Percentiles rank a stretch among this genome's conserved stretches.
Conservation (phyloP, 495 filamentous ascomycete species). For the Cenococcum geophilum region DNA sequence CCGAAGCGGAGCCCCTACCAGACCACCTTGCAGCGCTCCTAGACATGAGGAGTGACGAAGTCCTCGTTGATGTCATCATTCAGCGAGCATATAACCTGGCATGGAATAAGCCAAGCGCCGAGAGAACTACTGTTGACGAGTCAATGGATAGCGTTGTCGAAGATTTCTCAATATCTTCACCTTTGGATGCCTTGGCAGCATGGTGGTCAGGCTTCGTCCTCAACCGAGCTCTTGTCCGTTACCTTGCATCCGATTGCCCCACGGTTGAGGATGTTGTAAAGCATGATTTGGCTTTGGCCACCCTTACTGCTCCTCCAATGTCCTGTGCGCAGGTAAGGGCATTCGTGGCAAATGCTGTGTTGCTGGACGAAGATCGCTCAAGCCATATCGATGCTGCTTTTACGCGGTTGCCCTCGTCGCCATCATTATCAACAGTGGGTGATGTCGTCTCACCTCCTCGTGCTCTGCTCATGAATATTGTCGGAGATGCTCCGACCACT, state of each 20-base stretch:
- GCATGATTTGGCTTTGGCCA: constrained; percentile 59
- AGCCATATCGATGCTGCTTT: constrained; percentile 51
- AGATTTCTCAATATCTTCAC: constrained; percentile 77
- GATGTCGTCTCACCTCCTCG: constrained; percentile 3
- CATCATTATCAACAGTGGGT: constrained; percentile 33
- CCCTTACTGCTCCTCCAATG: constrained; percentile 68
- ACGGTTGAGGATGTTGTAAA: constrained; percentile 44
- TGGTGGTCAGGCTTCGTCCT: constrained; percentile 82
- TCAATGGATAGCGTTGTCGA: constrained; percentile 80
- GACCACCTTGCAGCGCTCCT: constrained; percentile 68
- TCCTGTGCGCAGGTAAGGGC: constrained; percentile 71
- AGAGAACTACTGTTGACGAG: constrained; percentile 57
- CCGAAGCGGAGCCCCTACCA: constrained; percentile 61
- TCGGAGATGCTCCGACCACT: constrained; percentile 39
- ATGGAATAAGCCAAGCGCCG: constrained; percentile 72
- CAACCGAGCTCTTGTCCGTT: constrained; percentile 59
- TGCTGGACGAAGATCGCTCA: constrained; percentile 49
- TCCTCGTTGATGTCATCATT: constrained; percentile 67
- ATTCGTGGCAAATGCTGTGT: constrained; percentile 63
- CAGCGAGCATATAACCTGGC: constrained; percentile 87
- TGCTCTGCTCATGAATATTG: constrained; percentile 29
- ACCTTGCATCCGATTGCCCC: constrained; percentile 41
- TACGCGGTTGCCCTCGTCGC: constrained; percentile 44
- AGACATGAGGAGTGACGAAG: constrained; percentile 68
- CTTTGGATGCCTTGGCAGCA: constrained; percentile 81